These are phyloP conservation scores for Monosporozyma yasuniensis DNA, from an alignment of 805 yeast species.

Conservation along the genomic window DNA sequence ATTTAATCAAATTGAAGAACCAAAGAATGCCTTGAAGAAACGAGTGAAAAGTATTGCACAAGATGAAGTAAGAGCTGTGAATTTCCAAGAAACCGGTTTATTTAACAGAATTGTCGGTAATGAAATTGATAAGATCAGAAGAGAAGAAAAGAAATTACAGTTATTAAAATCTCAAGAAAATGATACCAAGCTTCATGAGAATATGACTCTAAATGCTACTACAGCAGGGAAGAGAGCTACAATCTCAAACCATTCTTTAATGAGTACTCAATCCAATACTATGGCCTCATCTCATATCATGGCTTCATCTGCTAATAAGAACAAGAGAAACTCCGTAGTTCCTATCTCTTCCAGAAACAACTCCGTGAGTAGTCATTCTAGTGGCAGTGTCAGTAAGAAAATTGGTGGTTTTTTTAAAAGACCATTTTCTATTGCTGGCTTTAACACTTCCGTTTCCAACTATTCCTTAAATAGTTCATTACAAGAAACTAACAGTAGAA, in stretches of 20 bases:
- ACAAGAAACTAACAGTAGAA: conserved; percentile 33
- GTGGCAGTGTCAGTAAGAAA: conserved; percentile 32
- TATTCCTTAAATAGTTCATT: conserved; percentile 21
- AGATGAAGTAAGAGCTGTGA: conserved; percentile 35
- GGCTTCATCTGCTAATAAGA: conserved; percentile 9
- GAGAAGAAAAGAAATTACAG: conserved; percentile 44
- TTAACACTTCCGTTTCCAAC: conserved; percentile 24
- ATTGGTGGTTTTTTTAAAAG: conserved; percentile 55
- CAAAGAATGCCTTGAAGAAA: conserved; percentile 17
- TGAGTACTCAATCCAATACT: neutral
- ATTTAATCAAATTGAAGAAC: conserved; percentile 25
- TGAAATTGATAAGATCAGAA: conserved; percentile 43
- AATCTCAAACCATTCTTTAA: neutral
- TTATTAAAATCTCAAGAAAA: conserved; percentile 30
- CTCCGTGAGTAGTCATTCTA: conserved; percentile 12
- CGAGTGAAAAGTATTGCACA: conserved; percentile 33
- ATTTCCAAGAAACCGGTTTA: conserved; percentile 32
- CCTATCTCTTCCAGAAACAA: conserved; percentile 16
- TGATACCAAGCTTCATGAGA: neutral
- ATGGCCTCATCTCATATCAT: neutral
- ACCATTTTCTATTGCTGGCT: conserved; percentile 49
- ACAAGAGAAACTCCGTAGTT: conserved; percentile 23
- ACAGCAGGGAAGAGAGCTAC: neutral
- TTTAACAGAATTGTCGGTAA: conserved; percentile 39
- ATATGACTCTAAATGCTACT: neutral